phyloP scores from a whole-genome alignment of 768 basidiomycete genomes.

The Plicaturopsis crispa region DNA sequence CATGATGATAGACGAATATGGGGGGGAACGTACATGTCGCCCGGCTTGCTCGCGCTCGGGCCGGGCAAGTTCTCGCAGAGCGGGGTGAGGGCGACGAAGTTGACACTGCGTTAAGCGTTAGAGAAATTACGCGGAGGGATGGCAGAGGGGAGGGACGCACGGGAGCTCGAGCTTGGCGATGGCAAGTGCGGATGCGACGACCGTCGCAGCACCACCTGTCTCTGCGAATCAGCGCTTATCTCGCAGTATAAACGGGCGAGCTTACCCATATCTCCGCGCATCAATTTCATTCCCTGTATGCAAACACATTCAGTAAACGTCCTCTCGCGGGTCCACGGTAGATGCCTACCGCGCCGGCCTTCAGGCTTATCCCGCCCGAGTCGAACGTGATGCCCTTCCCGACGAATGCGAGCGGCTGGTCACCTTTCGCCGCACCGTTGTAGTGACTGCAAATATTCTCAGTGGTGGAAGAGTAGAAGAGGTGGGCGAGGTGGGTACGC shows the following conservation, averaged over 20 bases:
- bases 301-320: not conserved
- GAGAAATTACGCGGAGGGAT: not conserved
- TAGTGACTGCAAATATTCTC: slow-evolving; percentile 67
- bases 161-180: slow-evolving; percentile 79
- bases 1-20: slow-evolving; percentile 1
- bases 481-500: slow-evolving; percentile 8
- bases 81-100: slow-evolving; percentile 65
- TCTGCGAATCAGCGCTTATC: not conserved
- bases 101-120: slow-evolving; percentile 40
- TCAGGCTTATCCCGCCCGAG: slow-evolving; percentile 82
- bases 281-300: slow-evolving; percentile 67
- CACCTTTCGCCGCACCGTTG: slow-evolving; percentile 57
- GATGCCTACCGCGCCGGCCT: slow-evolving; percentile 53
- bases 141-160: slow-evolving; percentile 30
- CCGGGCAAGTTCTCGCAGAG: slow-evolving; percentile 86
- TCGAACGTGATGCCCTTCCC: slow-evolving; percentile 92
- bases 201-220: slow-evolving; percentile 71
- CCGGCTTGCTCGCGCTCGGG: slow-evolving; percentile 67
- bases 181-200: slow-evolving; percentile 64
- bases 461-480: not conserved
- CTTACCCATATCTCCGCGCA: slow-evolving; percentile 84
- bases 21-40: slow-evolving; percentile 57
- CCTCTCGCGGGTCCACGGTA: not conserved
- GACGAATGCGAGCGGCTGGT: slow-evolving; percentile 64
- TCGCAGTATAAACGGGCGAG: not conserved